Base-by-base conservation (phyloP, 2,329 filamentous ascomycete genomes). In the Rhinocladiella similis region DNA sequence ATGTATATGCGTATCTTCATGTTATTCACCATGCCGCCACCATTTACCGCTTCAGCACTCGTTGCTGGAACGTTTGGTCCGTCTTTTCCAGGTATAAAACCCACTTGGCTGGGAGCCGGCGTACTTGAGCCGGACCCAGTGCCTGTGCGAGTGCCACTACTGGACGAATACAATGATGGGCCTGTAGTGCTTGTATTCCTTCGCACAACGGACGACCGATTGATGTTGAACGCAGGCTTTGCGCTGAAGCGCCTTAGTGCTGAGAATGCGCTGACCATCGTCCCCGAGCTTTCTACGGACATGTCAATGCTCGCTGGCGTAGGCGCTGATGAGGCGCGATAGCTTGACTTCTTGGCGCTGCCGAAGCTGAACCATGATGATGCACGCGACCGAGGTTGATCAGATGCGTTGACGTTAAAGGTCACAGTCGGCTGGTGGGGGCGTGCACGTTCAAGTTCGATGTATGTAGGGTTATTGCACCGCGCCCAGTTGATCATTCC, bases 381-480 rank as follows among this genome's bases (percentile, higher is more conserved):
- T 41, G 70, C 69, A 38, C 69, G 66, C 9, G 72, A 69, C 22
- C 77, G 72, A 13, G 43, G 12, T 16, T 67, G 22, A 38, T 83
- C 75, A 62, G 29, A 33, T 10, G 84, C 83, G 63, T 83, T 79
- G 61, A 84, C 79, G 73, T 64, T 75, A 81, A 66, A 56, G 71
- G 79, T 59, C 69, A 74, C 63, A 75, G 83, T 70, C 57, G 77
- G 67, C 63, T 74, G 64, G 66, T 80, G 50, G 78, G 86, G 62
- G 79, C 90, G 76, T 80, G 95, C 75, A 76, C 89, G 80, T 79
- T 90, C 82, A 78, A 91, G 64, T 72, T 87, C 70, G 78, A 89
- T 91, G 74, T 93, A 97, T 53, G 91, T 93, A 51, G 91, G 88
- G 69, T 97, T 97, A 74, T 96, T 90, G 70, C 96, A 89, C 47